These are phyloP conservation scores for Plasmodium malariae DNA, from an alignment of 169 alveolate genomes.

Conservation along the genomic window DNA sequence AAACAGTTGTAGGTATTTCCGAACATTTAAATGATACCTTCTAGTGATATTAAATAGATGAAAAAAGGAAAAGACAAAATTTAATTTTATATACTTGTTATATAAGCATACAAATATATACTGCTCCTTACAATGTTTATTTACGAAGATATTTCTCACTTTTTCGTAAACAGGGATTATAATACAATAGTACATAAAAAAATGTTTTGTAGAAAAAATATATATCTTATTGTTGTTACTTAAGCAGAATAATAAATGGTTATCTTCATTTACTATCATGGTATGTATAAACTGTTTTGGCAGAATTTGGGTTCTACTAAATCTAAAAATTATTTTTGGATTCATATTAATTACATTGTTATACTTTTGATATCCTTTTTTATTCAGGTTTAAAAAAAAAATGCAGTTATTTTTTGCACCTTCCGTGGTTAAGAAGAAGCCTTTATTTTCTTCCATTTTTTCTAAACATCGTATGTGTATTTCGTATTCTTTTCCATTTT, in stretches of 20 bases:
- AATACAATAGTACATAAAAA: constrained; percentile 41
- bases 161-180: constrained; percentile 46
- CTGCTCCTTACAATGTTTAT: constrained; percentile 7
- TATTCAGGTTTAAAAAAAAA: constrained; percentile 23
- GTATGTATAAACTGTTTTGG: constrained; percentile 7
- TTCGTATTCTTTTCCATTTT: neutral
- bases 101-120: constrained; percentile 31
- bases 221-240: constrained; percentile 44
- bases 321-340: constrained; percentile 36
- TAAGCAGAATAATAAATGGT: constrained; percentile 42
- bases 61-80: constrained; percentile 21
- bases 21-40: constrained; percentile 32
- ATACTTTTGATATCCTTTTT: neutral
- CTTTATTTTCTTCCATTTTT: constrained; percentile 23
- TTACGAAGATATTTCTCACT: constrained; percentile 25
- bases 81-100: constrained; percentile 19
- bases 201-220: constrained; percentile 38
- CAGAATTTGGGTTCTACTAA: constrained; percentile 3
- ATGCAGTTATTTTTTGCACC: constrained; percentile 51
- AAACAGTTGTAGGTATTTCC: neutral
- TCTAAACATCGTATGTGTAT: constrained; percentile 29
- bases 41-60: constrained; percentile 39
- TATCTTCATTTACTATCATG: constrained; percentile 38
- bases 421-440: constrained; percentile 24
- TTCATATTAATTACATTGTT: neutral